Evolutionary conservation across 2,329 filamentous ascomycete species (phyloP).

Genomic region (Hymenoscyphus fructigenus): DNA sequence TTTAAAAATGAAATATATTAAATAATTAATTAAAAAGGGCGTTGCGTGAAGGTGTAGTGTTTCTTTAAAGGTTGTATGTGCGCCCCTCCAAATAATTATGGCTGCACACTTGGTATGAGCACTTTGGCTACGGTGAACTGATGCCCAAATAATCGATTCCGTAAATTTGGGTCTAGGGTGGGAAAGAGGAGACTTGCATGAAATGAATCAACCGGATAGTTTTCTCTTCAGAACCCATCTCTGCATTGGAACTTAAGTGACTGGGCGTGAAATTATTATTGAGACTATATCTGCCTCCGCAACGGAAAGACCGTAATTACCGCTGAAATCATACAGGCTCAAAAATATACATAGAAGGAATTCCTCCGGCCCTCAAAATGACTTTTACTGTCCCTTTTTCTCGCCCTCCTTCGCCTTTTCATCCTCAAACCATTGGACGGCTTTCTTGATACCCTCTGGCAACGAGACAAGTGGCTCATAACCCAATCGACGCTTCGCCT

Average conservation of each 20-base stretch:
- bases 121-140: no score
- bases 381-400: constrained; percentile 32
- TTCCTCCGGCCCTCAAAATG: background rate
- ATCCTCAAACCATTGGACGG: constrained; percentile 31
- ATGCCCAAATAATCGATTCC: no score
- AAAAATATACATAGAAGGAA: background rate
- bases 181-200: constrained; percentile 2
- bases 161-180: background rate
- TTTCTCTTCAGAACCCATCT: background rate
- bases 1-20: no score
- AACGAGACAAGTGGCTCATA: constrained; percentile 68
- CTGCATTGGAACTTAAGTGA: background rate
- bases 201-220: background rate
- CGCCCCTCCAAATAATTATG: no score
- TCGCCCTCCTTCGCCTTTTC: constrained; percentile 26
- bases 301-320: background rate
- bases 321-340: background rate
- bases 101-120: no score
- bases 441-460: constrained; percentile 56
- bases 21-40: no score
- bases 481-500: constrained; percentile 69
- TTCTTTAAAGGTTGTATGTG: no score
- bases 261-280: background rate
- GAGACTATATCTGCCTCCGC: background rate
- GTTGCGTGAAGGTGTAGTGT: no score